Base-by-base conservation (phyloP, 2,329 filamentous ascomycete species). In the Zymoseptoria brevis region DNA sequence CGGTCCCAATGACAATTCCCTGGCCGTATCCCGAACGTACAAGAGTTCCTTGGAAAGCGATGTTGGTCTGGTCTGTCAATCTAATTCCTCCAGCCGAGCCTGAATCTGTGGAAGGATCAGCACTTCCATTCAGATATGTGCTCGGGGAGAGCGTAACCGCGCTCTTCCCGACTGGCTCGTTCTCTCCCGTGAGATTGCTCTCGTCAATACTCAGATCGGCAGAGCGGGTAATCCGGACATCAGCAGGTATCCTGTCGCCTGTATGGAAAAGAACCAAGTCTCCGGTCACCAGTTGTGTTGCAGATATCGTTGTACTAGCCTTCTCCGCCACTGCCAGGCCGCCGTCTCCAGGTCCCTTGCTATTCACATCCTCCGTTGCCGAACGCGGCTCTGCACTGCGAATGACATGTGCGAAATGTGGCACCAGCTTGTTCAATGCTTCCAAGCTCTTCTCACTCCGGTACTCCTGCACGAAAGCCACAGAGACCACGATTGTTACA, bases 391-490 rank as follows among this genome's bases (percentile, higher is more conserved):
- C 57, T 8, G 57, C 50, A 49, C 63, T 67, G 24, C 95, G 87
- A 61, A 99, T 90, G n/a, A 97, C 80, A 76, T 99, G 92, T 29
- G 95, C 94, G 72, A 92, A 90, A 73, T 97, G 95, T 26, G 94
- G 95, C 0, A 99, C 93, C 24, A 99, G 79, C 68, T 94, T 90
- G 71, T 89, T 96, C 66, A 99, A 79, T 19, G 94, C 94, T 75
- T 99, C 94, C 65, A 99, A 85, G 2, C 93, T 97, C 75, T 99
- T 95, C 73, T 99, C 94, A 7, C 94, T 97, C 60, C 94, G 83
- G 74, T 99, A 99, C 75, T 99, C 94, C 73, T 99, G 94, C 56
- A 97, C 85, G 68, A 99, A 99, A 1, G 93, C 94, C 50, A 99
- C 94, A 0, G 88, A 88, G 22, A 99, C 92, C 5, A 99, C 94